Conservation (phyloP, 1,139 yeast species). For the Zygotorulaspora mrakii region DNA sequence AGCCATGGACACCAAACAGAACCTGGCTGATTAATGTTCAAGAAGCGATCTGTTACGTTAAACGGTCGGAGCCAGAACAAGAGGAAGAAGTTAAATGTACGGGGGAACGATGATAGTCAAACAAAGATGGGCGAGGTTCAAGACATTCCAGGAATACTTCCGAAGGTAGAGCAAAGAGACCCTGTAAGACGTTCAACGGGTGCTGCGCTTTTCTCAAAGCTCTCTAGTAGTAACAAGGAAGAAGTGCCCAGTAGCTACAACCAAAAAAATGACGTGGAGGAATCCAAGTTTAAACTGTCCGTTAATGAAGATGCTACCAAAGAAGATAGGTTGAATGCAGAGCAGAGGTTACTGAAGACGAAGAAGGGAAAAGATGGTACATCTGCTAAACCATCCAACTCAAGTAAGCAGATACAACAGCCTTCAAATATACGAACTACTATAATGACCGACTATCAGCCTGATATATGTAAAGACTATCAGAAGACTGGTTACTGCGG, state of each 20-base stretch:
- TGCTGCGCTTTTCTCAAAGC: not conserved
- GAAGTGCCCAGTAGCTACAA: not conserved
- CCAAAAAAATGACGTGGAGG: constrained; percentile 6
- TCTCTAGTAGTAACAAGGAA: not conserved
- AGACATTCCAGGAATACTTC: not conserved
- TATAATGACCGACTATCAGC: constrained; percentile 82
- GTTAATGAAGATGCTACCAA: constrained; percentile 37
- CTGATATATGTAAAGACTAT: constrained; percentile 92
- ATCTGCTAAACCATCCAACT: not conserved
- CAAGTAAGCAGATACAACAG: constrained; percentile 20
- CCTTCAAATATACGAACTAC: constrained; percentile 65
- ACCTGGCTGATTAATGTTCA: constrained; percentile 33
- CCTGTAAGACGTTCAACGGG: not conserved
- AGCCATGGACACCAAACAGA: no score
- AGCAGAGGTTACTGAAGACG: constrained; percentile 15
- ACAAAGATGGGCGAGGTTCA: not conserved
- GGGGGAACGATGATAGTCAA: not conserved
- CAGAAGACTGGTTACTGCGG: constrained; percentile 94
- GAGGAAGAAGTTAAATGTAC: constrained; percentile 16
- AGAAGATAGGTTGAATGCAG: constrained; percentile 38
- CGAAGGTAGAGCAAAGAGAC: not conserved
- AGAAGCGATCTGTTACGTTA: constrained; percentile 28
- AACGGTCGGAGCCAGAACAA: constrained; percentile 11
- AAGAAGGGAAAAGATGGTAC: no score
- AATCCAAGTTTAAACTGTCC: constrained; percentile 8